phyloP scores from a whole-genome alignment of 2,329 filamentous ascomycete species.

The Hypoxylon sp. region DNA sequence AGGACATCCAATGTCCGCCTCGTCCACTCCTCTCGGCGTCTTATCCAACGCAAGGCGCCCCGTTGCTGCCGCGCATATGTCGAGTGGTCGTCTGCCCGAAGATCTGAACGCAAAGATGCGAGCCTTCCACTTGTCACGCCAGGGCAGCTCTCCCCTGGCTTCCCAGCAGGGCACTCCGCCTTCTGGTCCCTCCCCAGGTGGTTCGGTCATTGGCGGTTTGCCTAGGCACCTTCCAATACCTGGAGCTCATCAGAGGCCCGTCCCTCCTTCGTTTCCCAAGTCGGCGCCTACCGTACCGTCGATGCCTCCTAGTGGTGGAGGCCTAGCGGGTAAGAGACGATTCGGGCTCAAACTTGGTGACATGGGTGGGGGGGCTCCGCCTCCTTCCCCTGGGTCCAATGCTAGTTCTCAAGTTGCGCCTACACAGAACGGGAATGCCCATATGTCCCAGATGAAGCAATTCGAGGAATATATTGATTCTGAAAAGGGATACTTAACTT shows the following conservation, averaged over 20 bases:
- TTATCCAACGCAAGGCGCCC: constrained; percentile 75
- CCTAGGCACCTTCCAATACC: constrained; percentile 64
- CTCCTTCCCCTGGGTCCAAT: constrained; percentile 60
- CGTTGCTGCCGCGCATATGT: constrained; percentile 57
- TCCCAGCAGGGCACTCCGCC: constrained; percentile 54
- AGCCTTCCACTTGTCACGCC: constrained; percentile 63
- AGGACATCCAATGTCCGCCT: constrained; percentile 75
- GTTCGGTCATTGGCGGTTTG: constrained; percentile 53
- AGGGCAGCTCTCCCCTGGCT: constrained; percentile 57
- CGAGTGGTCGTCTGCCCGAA: constrained; percentile 60
- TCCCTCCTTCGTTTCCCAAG: constrained; percentile 64
- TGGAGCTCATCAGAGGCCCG: constrained; percentile 60
- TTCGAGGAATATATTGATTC: constrained; percentile 88
- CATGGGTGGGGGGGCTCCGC: constrained; percentile 57
- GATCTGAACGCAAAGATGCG: constrained; percentile 64
- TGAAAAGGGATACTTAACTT: constrained; percentile 90
- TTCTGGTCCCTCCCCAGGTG: constrained; percentile 50
- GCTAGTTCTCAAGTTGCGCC: constrained; percentile 56
- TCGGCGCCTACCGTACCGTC: constrained; percentile 67
- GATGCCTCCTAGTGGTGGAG: constrained; percentile 48
- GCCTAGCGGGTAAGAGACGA: constrained; percentile 75
- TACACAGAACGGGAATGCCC: constrained; percentile 55
- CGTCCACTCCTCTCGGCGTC: constrained; percentile 86
- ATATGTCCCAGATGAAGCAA: constrained; percentile 69
- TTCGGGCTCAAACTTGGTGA: constrained; percentile 74